Evolutionary conservation across 805 yeast species (phyloP).

Genomic region (Jamesozyma jinghongensis): DNA sequence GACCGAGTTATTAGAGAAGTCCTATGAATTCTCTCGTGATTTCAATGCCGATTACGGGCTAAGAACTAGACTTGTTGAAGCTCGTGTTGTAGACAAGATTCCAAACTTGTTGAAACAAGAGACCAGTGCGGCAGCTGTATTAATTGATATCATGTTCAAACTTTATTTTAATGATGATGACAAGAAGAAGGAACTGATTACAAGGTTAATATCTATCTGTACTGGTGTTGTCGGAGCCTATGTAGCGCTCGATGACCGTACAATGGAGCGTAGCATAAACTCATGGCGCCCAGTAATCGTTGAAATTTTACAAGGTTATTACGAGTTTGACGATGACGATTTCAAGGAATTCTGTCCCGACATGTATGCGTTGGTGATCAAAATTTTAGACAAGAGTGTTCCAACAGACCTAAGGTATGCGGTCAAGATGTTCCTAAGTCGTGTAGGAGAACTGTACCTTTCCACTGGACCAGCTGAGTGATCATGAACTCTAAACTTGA

Average conservation of each 20-base stretch:
- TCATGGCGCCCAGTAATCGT: conserved; percentile 92
- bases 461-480: too few relatives aligned
- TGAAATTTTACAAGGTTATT: conserved; percentile 75
- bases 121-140: conserved; percentile 80
- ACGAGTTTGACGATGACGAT: conserved; percentile 66
- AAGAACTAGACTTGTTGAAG: conserved; percentile 81
- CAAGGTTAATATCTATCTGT: conserved; percentile 53
- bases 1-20: conserved; percentile 49
- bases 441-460: conserved; percentile 43
- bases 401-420: conserved; percentile 54
- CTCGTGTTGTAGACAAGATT: conserved; percentile 83
- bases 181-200: conserved; percentile 37
- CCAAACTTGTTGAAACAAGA: conserved; percentile 92
- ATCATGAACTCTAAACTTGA: too few relatives aligned
- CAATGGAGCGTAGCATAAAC: conserved; percentile 69
- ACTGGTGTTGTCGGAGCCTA: conserved; percentile 61
- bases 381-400: conserved; percentile 51
- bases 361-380: conserved; percentile 51
- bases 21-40: conserved; percentile 74
- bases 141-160: conserved; percentile 69
- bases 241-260: conserved; percentile 57
- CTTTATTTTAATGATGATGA: conserved; percentile 43
- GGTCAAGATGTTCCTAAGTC: conserved; percentile 46
- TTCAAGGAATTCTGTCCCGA: conserved; percentile 49
- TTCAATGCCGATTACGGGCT: conserved; percentile 86